phyloP scores from a whole-genome alignment of 202 grass and related monocot genomes.

The Saccharum hybrid region DNA sequence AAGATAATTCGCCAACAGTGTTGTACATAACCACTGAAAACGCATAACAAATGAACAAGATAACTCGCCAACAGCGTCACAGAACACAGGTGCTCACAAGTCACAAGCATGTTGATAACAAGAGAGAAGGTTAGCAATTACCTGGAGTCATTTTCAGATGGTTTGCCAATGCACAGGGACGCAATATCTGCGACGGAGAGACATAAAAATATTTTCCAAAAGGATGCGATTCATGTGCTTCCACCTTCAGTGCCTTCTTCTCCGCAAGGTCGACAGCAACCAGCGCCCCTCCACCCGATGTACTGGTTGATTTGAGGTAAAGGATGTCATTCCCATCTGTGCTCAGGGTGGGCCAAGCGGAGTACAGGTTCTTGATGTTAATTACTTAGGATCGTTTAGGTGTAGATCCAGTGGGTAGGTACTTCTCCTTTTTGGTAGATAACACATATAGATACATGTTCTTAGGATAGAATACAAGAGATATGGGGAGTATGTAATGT shows the following conservation, averaged over 20 bases:
- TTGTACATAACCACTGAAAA: no score
- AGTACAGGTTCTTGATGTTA: neutral
- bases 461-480: no score
- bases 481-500: no score
- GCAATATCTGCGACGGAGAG: neutral
- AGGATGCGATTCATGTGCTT: neutral
- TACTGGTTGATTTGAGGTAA: neutral
- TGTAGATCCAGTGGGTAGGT: no score
- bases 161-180: neutral
- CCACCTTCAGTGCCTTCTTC: conserved; percentile 21
- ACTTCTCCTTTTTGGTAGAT: no score
- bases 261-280: neutral
- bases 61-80: neutral
- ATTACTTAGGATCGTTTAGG: no score
- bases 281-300: neutral
- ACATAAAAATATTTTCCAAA: no score
- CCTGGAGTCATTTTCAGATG: neutral
- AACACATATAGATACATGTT: no score
- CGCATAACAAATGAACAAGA: no score
- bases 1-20: neutral
- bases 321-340: conserved; percentile 10
- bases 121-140: neutral
- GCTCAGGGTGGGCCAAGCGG: neutral
- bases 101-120: neutral
- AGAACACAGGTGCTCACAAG: neutral